phyloP scores from a whole-genome alignment of 2,329 filamentous ascomycete genomes.

The Metarhizium rileyi region DNA sequence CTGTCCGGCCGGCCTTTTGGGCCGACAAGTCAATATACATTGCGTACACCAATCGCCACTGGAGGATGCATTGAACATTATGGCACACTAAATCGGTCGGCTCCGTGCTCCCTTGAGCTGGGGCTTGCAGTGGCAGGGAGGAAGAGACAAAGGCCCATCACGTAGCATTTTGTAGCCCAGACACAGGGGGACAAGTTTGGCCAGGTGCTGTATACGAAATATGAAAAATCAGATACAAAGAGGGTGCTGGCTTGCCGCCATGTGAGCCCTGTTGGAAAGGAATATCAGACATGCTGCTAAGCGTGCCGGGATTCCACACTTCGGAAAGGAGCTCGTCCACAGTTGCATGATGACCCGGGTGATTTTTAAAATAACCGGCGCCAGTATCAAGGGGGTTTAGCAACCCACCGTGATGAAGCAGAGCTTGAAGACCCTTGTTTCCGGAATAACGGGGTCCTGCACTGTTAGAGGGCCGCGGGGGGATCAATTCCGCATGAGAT shows the following conservation, averaged over 20 bases:
- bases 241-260: no score
- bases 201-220: no score
- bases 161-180: background rate
- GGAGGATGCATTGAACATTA: no score
- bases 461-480: background rate
- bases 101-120: conserved; percentile 1
- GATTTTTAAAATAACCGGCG: background rate
- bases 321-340: no score
- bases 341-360: background rate
- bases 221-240: no score
- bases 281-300: no score
- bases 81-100: background rate
- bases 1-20: no score
- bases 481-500: background rate
- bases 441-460: background rate
- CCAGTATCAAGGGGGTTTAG: background rate
- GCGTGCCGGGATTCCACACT: no score
- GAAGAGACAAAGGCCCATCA: background rate
- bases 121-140: background rate
- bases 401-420: background rate
- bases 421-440: background rate
- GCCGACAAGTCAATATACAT: no score
- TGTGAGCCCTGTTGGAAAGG: no score
- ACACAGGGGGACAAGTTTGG: no score
- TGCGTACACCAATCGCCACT: background rate